These are phyloP conservation scores for Reutealis trisperma DNA, from an alignment of 345 rosid genomes.

Conservation along the genomic window DNA sequence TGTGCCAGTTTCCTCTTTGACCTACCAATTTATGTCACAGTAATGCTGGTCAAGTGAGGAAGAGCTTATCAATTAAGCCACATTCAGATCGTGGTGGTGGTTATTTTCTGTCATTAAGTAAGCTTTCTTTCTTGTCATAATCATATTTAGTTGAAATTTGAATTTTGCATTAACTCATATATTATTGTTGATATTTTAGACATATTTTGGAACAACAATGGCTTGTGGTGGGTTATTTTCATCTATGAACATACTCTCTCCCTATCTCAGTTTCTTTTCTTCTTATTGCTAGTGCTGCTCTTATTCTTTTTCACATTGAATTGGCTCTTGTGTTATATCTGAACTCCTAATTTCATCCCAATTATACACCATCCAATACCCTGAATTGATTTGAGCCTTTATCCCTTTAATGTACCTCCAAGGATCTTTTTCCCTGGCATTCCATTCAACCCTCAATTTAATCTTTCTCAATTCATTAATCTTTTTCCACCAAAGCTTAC, in stretches of 20 bases:
- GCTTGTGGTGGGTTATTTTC: background rate
- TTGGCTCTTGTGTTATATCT: background rate
- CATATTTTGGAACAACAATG: too few relatives aligned
- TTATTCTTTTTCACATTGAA: too few relatives aligned
- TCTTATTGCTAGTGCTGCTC: background rate
- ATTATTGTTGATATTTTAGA: too few relatives aligned
- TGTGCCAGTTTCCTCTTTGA: slow-evolving; percentile 4
- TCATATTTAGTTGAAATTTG: slow-evolving; percentile 13
- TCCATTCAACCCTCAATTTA: background rate
- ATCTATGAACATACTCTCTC: too few relatives aligned
- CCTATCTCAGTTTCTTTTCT: background rate
- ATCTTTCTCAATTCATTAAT: background rate
- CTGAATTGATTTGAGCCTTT: background rate
- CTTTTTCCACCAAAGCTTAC: too few relatives aligned
- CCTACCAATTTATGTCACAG: slow-evolving; percentile 41
- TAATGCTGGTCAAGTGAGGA: slow-evolving; percentile 94
- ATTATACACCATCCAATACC: background rate
- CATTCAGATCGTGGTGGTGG: slow-evolving; percentile 52
- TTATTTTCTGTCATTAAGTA: slow-evolving; percentile 77
- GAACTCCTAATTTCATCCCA: background rate
- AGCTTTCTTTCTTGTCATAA: slow-evolving; percentile 27
- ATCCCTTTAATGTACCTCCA: background rate
- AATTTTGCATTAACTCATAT: background rate
- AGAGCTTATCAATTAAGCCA: slow-evolving; percentile 76
- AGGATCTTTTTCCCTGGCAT: background rate